These are phyloP conservation scores for Scedosporium apiospermum DNA, from an alignment of 2,329 filamentous ascomycete genomes.

Conservation along the genomic window DNA sequence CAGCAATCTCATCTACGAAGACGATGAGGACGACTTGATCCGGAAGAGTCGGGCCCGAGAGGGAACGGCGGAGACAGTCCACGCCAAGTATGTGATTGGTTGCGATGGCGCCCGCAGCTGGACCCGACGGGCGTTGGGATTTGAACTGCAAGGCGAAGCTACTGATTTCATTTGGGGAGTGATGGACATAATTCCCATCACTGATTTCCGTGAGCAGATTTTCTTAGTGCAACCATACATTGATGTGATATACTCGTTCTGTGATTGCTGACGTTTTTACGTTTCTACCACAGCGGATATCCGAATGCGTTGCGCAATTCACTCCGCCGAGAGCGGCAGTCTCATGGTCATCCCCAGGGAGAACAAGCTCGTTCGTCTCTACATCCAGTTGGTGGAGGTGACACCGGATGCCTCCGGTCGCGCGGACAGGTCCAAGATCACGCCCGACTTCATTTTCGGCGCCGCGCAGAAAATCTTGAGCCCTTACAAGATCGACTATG, in stretches of 20 bases:
- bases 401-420: conserved; percentile 34
- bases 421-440: conserved; percentile 52
- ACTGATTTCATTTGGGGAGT: conserved; percentile 40
- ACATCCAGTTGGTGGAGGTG: conserved; percentile 48
- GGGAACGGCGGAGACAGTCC: conserved; percentile 16
- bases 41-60: conserved; percentile 12
- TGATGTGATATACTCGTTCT: no score
- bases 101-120: conserved; percentile 61
- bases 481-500: conserved; percentile 56
- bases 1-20: conserved; percentile 42
- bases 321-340: conserved; percentile 42
- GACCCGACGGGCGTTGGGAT: conserved; percentile 47
- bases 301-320: conserved; percentile 43
- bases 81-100: conserved; percentile 52
- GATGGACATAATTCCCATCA: conserved; percentile 25
- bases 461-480: conserved; percentile 53
- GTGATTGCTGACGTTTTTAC: no score
- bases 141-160: conserved; percentile 38
- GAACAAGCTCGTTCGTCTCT: conserved; percentile 56
- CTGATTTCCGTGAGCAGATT: conserved; percentile 32
- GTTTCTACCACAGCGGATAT: conserved; percentile 29
- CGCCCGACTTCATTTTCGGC: conserved; percentile 49
- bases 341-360: conserved; percentile 62
- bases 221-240: no score
- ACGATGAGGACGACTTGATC: conserved; percentile 46